Evolutionary conservation across 2,329 filamentous ascomycete species (phyloP).

Genomic region (Cladosporium sp.): DNA sequence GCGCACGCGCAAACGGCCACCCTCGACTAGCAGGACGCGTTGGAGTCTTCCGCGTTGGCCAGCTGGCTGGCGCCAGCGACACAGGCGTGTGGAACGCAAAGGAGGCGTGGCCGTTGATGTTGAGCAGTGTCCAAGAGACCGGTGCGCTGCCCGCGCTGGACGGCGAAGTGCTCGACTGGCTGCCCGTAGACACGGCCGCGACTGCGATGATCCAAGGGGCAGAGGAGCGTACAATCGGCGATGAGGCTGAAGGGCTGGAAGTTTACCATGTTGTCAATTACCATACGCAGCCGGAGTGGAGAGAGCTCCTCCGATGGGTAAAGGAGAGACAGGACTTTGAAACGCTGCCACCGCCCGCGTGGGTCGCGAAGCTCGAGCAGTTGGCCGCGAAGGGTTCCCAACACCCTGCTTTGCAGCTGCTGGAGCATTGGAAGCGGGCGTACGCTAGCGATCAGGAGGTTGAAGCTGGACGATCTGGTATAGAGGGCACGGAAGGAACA

Average conservation of each 20-base stretch:
- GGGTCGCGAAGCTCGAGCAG: constrained; percentile 44
- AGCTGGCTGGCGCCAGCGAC: constrained; percentile 48
- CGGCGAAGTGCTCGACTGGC: constrained; percentile 46
- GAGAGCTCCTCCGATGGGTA: constrained; percentile 51
- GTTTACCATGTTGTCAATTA: constrained; percentile 56
- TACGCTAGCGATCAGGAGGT: constrained; percentile 34
- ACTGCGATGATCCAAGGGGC: constrained; percentile 44
- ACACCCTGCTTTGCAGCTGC: constrained; percentile 51
- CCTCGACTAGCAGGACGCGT: constrained; percentile 41
- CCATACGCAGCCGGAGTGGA: constrained; percentile 48
- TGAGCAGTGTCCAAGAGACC: constrained; percentile 44
- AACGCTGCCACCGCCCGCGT: constrained; percentile 45
- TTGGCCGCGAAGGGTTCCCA: constrained; percentile 33
- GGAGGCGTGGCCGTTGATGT: constrained; percentile 54
- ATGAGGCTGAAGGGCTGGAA: constrained; percentile 21
- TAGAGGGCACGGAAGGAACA: constrained; percentile 14
- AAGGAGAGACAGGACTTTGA: constrained; percentile 43
- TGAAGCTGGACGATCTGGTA: constrained; percentile 15
- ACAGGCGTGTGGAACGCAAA: constrained; percentile 52
- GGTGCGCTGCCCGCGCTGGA: constrained; percentile 46
- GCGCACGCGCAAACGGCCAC: constrained; percentile 42
- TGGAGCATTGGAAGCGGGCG: constrained; percentile 53
- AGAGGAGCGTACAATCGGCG: constrained; percentile 32
- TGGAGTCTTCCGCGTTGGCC: constrained; percentile 51
- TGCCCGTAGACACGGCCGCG: constrained; percentile 52